Percentiles rank a stretch among this genome's conserved stretches.
Conservation (phyloP, 73 alveolate species). For the Paramecium pentaurelia region DNA sequence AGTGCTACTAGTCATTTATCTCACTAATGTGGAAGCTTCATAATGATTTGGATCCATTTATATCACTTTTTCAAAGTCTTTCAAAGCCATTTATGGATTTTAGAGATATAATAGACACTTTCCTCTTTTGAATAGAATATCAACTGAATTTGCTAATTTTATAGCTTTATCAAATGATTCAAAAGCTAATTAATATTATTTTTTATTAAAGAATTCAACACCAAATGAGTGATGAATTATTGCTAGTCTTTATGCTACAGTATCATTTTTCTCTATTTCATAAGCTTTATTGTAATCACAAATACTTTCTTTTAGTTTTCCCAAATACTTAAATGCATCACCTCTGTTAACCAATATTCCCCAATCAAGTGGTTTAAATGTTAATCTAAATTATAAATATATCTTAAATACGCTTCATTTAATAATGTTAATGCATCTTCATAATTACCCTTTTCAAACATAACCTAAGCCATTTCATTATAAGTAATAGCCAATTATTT, state of each 20-base stretch:
- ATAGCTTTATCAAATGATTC: not conserved
- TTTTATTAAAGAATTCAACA: constrained; percentile 35
- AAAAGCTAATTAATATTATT: not conserved
- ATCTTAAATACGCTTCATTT: constrained; percentile 31
- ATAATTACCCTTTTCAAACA: constrained; percentile 51
- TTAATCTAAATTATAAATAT: not conserved
- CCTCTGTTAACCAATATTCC: constrained; percentile 57
- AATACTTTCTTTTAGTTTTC: not conserved
- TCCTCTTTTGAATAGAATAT: not conserved
- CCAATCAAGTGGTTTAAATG: constrained; percentile 53
- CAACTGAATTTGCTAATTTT: not conserved
- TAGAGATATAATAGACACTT: not conserved
- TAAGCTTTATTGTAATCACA: not conserved
- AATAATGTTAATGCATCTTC: constrained; percentile 58
- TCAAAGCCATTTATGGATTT: not conserved
- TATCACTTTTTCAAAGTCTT: not conserved
- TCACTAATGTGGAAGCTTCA: not conserved
- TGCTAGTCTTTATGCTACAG: constrained; percentile 22
- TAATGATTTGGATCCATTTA: constrained; percentile 19
- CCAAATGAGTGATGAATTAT: constrained; percentile 34
- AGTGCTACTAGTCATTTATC: constrained; percentile 19
- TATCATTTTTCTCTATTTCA: not conserved
- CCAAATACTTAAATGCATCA: constrained; percentile 41
- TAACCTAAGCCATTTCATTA: constrained; percentile 55
- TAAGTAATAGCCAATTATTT: constrained; percentile 53